Conservation (phyloP, 2,329 filamentous ascomycete species). For the Pyricularia pennisetigena region DNA sequence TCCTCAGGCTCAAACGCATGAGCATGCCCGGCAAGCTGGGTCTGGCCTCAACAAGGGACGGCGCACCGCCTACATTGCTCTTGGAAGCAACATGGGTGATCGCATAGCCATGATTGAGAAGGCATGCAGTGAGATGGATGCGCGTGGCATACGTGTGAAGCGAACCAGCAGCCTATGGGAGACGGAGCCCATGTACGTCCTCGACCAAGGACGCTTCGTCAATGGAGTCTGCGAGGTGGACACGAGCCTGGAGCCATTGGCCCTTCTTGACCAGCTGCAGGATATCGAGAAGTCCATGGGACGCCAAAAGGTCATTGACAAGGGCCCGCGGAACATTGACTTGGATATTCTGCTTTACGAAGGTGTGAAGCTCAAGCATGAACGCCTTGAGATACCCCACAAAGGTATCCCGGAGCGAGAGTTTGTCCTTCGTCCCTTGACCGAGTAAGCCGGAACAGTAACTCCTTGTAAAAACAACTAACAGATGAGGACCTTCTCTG, state of each 20-base stretch:
- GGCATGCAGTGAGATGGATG: slow-evolving; percentile 70
- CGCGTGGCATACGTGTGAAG: slow-evolving; percentile 60
- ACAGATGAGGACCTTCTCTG: not conserved
- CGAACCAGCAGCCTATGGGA: slow-evolving; percentile 87
- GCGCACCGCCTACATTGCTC: slow-evolving; percentile 64
- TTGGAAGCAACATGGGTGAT: slow-evolving; percentile 89
- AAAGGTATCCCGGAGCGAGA: slow-evolving; percentile 78
- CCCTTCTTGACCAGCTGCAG: slow-evolving; percentile 72
- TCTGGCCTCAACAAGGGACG: slow-evolving; percentile 12
- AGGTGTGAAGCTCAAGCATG: slow-evolving; percentile 51
- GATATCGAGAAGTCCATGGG: slow-evolving; percentile 73
- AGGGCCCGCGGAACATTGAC: slow-evolving; percentile 90
- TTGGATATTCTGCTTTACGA: slow-evolving; percentile 85
- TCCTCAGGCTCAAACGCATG: not conserved
- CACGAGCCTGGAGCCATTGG: slow-evolving; percentile 64
- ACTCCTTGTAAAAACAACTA: not conserved
- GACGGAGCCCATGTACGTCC: slow-evolving; percentile 93
- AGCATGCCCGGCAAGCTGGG: not conserved
- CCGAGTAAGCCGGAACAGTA: slow-evolving; percentile 55
- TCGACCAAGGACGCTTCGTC: slow-evolving; percentile 78
- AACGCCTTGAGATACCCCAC: slow-evolving; percentile 78
- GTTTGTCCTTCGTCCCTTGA: slow-evolving; percentile 83
- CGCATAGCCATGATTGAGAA: slow-evolving; percentile 75
- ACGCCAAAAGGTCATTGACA: slow-evolving; percentile 76
- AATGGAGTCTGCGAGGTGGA: slow-evolving; percentile 92